Conservation (phyloP, 495 filamentous ascomycete species). For the Friedmanniomyces simplex region DNA sequence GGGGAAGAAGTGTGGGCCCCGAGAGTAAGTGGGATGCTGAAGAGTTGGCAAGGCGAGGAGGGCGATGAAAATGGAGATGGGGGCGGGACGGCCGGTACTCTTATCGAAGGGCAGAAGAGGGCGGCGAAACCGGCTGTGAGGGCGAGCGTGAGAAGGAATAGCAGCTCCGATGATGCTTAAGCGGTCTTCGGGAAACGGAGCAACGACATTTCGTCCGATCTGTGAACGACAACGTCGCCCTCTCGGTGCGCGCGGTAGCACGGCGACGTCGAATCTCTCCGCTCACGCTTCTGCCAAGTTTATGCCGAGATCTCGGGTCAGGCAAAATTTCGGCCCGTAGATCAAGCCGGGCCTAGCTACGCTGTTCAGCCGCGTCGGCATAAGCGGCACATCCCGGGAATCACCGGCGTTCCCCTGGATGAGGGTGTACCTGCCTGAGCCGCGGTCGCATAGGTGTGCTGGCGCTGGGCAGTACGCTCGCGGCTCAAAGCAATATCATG, state of each 20-base stretch:
- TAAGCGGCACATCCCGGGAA: neutral
- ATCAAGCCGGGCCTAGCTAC: too few relatives aligned
- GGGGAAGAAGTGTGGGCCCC: slow-evolving; percentile 78
- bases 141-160: neutral
- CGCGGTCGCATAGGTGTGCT: too few relatives aligned
- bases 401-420: too few relatives aligned
- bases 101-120: neutral
- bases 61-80: neutral
- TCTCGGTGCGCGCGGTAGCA: too few relatives aligned
- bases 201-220: neutral
- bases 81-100: slow-evolving; percentile 9
- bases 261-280: too few relatives aligned
- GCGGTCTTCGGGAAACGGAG: neutral
- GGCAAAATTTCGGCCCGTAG: too few relatives aligned
- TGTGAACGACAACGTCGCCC: too few relatives aligned
- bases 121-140: neutral
- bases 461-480: too few relatives aligned
- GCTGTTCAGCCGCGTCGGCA: neutral
- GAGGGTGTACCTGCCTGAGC: too few relatives aligned
- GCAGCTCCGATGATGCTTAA: neutral
- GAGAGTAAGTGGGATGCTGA: slow-evolving; percentile 54
- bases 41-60: slow-evolving; percentile 43
- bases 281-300: too few relatives aligned
- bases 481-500: too few relatives aligned
- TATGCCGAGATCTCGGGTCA: too few relatives aligned